These are phyloP conservation scores for Coleophoma crateriformis DNA, from an alignment of 2,329 filamentous ascomycete genomes.

Conservation along the genomic window DNA sequence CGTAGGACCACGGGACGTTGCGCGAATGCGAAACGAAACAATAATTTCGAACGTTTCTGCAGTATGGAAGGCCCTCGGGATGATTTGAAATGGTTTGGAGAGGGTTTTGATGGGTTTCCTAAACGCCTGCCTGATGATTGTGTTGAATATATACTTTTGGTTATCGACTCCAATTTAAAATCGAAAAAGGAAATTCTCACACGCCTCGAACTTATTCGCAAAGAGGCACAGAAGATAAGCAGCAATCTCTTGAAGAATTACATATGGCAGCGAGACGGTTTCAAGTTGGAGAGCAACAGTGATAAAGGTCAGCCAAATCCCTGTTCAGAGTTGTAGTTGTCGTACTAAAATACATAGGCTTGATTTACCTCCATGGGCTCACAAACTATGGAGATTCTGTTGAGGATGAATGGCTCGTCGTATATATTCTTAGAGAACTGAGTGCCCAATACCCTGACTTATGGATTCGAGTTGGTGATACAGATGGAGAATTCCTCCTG, in stretches of 20 bases:
- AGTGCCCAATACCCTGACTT: slow-evolving; percentile 65
- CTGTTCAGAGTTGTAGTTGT: no score
- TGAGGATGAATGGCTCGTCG: slow-evolving; percentile 96
- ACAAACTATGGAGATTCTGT: slow-evolving; percentile 92
- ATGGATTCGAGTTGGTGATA: slow-evolving; percentile 81
- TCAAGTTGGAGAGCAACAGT: slow-evolving; percentile 56
- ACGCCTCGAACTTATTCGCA: slow-evolving; percentile 67
- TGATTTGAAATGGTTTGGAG: slow-evolving; percentile 59
- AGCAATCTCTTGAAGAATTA: slow-evolving; percentile 71
- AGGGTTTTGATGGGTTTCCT: slow-evolving; percentile 52
- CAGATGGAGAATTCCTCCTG: slow-evolving; percentile 91
- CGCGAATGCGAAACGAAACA: no score
- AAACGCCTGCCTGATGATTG: slow-evolving; percentile 74
- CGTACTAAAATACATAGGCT: slow-evolving; percentile 28
- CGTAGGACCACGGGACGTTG: no score
- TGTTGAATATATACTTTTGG: slow-evolving; percentile 77
- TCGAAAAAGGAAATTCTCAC: slow-evolving; percentile 50
- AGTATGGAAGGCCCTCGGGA: slow-evolving; percentile 37
- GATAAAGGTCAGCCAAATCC: slow-evolving; percentile 42
- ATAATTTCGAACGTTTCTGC: background rate
- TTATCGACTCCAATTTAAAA: slow-evolving; percentile 54
- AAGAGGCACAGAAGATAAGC: slow-evolving; percentile 56
- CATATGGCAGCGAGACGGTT: slow-evolving; percentile 89
- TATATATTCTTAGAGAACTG: slow-evolving; percentile 80
- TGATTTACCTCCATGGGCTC: slow-evolving; percentile 64